Evolutionary conservation across 192 early-diverging fungal genomes (phyloP), one percentile per base, ranked within the genome.

Genomic region (Rhizophagus sp.): DNA sequence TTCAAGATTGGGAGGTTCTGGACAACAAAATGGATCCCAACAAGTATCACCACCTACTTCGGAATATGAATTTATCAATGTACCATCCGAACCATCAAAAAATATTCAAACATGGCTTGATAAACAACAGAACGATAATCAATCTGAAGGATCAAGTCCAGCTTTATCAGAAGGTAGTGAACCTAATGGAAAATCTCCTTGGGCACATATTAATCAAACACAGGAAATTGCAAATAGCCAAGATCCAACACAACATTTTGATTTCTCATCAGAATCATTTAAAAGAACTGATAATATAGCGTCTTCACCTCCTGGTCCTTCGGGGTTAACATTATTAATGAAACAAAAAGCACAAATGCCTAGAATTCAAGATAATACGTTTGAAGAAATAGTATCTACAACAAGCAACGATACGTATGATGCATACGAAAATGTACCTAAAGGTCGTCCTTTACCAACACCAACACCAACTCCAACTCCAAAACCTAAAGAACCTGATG

Each of bases 251-350:
- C 63, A 33, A 13, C 11, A 52, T 69, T 33, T 13, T 19, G 30
- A 24, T n/a, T 15, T 65, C n/a, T 39, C 77, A 41, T 44, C 47
- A n/a, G 27, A 79, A 57, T 3, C 77, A 13, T 79, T 79, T 41
- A 36, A 69, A 61, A 3, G 77, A 49, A 79, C 39, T 34, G 39
- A 79, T 10, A 70, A 24, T 33, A 22, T 61, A 24, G 65, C 70
- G 25, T 79, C 77, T 34, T 70, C 77, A 17, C 50, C 67, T 19
- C 27, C 24, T 1, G 77, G 77, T 36, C 77, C 77, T 33, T 79
- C 77, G 24, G 77, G 77, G 2, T n/a, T 79, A 7, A 69, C 77
- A 30, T 57, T 79, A 36, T 69, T 79, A 39, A 79, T 79, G 77
- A 68, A 19, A 65, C 13, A 65, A 57, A 27, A 68, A 57, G 2